Conservation (phyloP, 257 asterid species). For the Knoxia roxburghii region DNA sequence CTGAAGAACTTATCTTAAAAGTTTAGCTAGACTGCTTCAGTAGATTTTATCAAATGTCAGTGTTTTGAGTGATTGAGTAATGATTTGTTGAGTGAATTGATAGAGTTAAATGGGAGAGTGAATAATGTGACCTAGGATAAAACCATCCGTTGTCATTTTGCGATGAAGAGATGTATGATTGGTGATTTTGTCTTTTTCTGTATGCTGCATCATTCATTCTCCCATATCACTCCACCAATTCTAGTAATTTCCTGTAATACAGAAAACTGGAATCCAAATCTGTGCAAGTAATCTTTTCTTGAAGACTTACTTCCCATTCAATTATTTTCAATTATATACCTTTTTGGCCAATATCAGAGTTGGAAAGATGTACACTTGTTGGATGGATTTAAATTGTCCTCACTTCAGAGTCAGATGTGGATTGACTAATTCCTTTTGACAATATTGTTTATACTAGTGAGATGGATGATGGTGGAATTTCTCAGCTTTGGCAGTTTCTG, state of each 20-base stretch:
- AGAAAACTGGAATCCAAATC: not conserved
- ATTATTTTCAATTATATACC: not conserved
- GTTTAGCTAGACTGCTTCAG: not conserved
- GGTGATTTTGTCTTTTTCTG: too few relatives aligned
- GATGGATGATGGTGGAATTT: not conserved
- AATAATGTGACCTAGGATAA: too few relatives aligned
- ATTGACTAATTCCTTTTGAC: not conserved
- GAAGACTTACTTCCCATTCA: not conserved
- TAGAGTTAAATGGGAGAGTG: too few relatives aligned
- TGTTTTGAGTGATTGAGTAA: not conserved
- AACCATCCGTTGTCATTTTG: too few relatives aligned
- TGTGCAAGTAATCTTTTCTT: not conserved
- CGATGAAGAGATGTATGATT: too few relatives aligned
- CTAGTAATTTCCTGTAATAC: not conserved
- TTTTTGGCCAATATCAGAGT: not conserved
- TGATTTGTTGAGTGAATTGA: too few relatives aligned
- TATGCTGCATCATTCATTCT: too few relatives aligned
- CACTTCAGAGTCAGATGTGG: not conserved
- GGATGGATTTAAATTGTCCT: constrained; percentile 1
- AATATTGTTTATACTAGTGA: not conserved
- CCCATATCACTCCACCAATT: too few relatives aligned
- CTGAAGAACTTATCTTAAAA: not conserved
- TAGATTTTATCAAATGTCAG: not conserved
- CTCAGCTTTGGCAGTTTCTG: not conserved
- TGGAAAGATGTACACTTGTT: not conserved